Percentiles rank a stretch among this genome's conserved stretches.
Evolutionary conservation across 805 yeast genomes (phyloP).

Genomic region (Myxozyma nipponensis): DNA sequence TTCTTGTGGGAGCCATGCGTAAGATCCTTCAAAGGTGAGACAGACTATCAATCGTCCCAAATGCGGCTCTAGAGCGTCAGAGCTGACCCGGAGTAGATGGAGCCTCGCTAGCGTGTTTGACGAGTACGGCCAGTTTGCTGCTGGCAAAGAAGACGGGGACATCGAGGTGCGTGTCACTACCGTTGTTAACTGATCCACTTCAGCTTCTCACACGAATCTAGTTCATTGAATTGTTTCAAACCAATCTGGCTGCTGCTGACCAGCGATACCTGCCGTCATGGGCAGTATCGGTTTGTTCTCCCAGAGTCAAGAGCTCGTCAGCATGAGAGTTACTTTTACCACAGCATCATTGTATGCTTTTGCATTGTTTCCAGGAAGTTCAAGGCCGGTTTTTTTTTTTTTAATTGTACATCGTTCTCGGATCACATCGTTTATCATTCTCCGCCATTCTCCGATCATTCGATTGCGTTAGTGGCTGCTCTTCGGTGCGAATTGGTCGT

Average conservation of each 20-base stretch:
- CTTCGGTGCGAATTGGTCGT: too few relatives aligned
- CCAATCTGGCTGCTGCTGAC: slow-evolving; percentile 56
- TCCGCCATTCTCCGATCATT: too few relatives aligned
- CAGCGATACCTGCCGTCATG: slow-evolving; percentile 57
- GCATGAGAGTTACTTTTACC: too few relatives aligned
- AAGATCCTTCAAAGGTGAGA: slow-evolving; percentile 57
- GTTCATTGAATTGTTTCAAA: slow-evolving; percentile 72
- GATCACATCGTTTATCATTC: too few relatives aligned
- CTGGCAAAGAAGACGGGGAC: slow-evolving; percentile 90
- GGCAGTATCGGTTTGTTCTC: slow-evolving; percentile 19
- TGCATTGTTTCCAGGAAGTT: too few relatives aligned
- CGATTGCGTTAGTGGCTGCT: too few relatives aligned
- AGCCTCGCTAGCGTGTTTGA: slow-evolving; percentile 87
- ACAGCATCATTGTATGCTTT: too few relatives aligned
- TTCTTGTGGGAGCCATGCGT: slow-evolving; percentile 85
- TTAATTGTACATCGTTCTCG: too few relatives aligned
- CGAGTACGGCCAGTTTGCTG: slow-evolving; percentile 88
- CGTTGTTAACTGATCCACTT: neutral
- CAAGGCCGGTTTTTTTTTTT: too few relatives aligned
- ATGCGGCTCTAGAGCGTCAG: neutral
- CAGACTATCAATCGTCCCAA: neutral
- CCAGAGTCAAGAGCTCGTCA: too few relatives aligned
- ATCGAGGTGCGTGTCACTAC: slow-evolving; percentile 46
- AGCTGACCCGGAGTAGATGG: too few relatives aligned
- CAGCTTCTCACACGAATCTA: slow-evolving; percentile 4